phyloP scores from a whole-genome alignment of 805 yeast genomes.

The Kodamaea kaohsiungensis region DNA sequence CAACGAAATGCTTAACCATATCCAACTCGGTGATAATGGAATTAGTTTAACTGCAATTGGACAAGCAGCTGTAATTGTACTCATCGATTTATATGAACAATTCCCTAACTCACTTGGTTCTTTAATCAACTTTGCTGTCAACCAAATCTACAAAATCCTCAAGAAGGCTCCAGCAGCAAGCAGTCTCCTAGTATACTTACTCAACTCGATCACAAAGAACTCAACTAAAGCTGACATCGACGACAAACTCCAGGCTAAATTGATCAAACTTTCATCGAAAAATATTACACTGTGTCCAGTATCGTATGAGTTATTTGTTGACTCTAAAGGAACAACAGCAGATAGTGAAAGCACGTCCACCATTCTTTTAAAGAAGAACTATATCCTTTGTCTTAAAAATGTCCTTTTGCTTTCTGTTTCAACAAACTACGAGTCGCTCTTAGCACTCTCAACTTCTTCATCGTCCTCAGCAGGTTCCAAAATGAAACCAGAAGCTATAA shows the following conservation, averaged over 20 bases:
- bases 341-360: slow-evolving; percentile 19
- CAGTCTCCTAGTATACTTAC: slow-evolving; percentile 30
- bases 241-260: slow-evolving; percentile 39
- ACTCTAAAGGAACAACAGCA: slow-evolving; percentile 9
- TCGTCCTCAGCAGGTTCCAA: slow-evolving; percentile 40
- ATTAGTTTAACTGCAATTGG: slow-evolving; percentile 17
- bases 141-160: slow-evolving; percentile 39
- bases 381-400: slow-evolving; percentile 32
- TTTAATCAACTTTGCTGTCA: slow-evolving; percentile 33
- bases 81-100: slow-evolving; percentile 38
- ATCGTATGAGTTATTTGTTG: slow-evolving; percentile 19
- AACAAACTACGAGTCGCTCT: slow-evolving; percentile 38
- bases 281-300: slow-evolving; percentile 23
- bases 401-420: slow-evolving; percentile 32
- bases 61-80: slow-evolving; percentile 28
- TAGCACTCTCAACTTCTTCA: slow-evolving; percentile 31
- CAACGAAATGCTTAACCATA: slow-evolving; percentile 32
- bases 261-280: slow-evolving; percentile 34
- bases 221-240: slow-evolving; percentile 41
- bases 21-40: slow-evolving; percentile 20
- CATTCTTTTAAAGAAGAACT: slow-evolving; percentile 31
- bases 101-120: slow-evolving; percentile 39
- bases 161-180: slow-evolving; percentile 32
- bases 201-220: slow-evolving; percentile 32
- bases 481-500: slow-evolving; percentile 42